phyloP scores from a whole-genome alignment of 1,284 basidiomycete species.

The Kwoniella shivajii region DNA sequence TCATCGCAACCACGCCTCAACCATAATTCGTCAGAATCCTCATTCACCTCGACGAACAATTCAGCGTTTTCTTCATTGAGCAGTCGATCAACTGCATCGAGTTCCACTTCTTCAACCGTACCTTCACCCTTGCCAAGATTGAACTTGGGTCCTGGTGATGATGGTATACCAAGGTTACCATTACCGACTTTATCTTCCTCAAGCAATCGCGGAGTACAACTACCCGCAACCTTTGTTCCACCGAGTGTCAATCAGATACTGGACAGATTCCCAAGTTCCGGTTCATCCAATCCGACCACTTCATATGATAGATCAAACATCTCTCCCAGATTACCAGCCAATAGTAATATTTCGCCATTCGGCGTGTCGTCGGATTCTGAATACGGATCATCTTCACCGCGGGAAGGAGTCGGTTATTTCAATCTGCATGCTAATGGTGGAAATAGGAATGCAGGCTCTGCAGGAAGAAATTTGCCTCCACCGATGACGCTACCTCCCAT shows the following conservation, averaged over 20 bases:
- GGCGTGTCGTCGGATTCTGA: too few species aligned
- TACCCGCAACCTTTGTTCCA: slow-evolving; percentile 10
- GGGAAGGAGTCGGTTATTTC: too few species aligned
- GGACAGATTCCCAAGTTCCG: too few species aligned
- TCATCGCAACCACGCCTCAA: neutral
- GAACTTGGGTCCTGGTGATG: slow-evolving; percentile 17
- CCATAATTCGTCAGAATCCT: neutral
- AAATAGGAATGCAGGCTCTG: neutral
- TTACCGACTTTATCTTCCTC: slow-evolving; percentile 5
- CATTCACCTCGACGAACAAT: neutral
- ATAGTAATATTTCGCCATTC: too few species aligned
- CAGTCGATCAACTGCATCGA: slow-evolving; percentile 1
- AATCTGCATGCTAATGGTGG: too few species aligned
- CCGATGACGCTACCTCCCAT: slow-evolving; percentile 7
- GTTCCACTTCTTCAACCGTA: slow-evolving; percentile 6
- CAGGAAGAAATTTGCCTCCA: neutral
- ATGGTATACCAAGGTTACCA: slow-evolving; percentile 23
- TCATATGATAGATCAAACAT: too few species aligned
- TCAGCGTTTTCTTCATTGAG: neutral
- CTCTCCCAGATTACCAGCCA: too few species aligned
- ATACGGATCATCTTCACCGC: too few species aligned
- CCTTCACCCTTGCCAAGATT: slow-evolving; percentile 12
- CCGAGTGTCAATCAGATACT: slow-evolving; percentile 19
- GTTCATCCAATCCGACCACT: neutral
- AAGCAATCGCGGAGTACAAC: neutral